Base-by-base conservation (phyloP, 2,329 filamentous ascomycete genomes). In the Uncinocarpus reesii region DNA sequence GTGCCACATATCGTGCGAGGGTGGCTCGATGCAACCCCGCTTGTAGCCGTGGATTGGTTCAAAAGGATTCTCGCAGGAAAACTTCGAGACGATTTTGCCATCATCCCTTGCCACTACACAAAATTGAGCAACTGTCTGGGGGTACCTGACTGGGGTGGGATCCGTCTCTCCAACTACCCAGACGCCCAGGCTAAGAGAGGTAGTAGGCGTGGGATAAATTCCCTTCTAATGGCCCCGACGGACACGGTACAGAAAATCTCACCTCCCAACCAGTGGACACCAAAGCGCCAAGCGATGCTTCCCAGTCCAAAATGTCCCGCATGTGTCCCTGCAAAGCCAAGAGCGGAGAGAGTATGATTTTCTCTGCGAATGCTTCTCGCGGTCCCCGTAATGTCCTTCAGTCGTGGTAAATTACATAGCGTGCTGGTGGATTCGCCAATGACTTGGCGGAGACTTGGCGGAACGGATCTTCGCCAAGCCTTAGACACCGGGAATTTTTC, bases 11-110 rank as follows among this genome's bases (percentile, higher is more conserved):
- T 16, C 29, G 2, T 32, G 18, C n/a, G n/a, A n/a, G 44, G 36
- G 36, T 13, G 23, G 26, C 34, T 7, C 35, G n/a, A 38, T 46
- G 23, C 35, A 49, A 46, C 47, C 50, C 50, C 50, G 50, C 50
- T 47, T 42, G 40, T 52, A 52, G 45, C 50, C 50, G 50, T 49
- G 23, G 37, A 38, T 23, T 49, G 13, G n/a, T 42, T 26, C 13
- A 10, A 15, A 24, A 36, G 31, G 23, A 23, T 47, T 47, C 5
- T 47, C n/a, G 16, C 43, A 18, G 26, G 20, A 26, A 42, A 48
- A 20, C 38, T 48, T 29, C 35, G 18, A 42, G 18, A 29, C 38
- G 11, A 48, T 34, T 32, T 28, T 29, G 28, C 38, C 35, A 40
- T 47, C 18, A 32, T 47, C 20, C 44, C 44, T 48, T 36, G 46